Percentiles rank a stretch among this genome's conserved stretches.
These are phyloP conservation scores for Maudiozyma serrabonitensis DNA, from an alignment of 805 yeast genomes.

Conservation along the genomic window DNA sequence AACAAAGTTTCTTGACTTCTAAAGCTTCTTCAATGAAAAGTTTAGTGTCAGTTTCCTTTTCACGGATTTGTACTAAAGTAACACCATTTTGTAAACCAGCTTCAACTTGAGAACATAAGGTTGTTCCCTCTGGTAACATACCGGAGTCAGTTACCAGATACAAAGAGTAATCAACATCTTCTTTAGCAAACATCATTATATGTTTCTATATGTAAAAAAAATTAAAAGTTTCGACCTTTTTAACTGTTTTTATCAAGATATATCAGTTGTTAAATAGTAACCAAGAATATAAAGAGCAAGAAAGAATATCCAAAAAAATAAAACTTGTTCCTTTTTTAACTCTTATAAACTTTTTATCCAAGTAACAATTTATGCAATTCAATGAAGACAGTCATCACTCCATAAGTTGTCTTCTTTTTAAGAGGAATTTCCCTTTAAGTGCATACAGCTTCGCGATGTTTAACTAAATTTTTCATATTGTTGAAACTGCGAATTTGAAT, in stretches of 20 bases:
- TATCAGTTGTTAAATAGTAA: no score
- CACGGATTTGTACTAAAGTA: slow-evolving; percentile 76
- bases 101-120: slow-evolving; percentile 52
- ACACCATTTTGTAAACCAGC: slow-evolving; percentile 62
- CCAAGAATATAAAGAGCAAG: no score
- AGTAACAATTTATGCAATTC: no score
- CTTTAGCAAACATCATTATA: slow-evolving; percentile 15
- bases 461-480: neutral
- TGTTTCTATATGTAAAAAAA: neutral
- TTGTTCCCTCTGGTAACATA: slow-evolving; percentile 52
- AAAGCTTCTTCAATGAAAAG: slow-evolving; percentile 56
- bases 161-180: slow-evolving; percentile 37
- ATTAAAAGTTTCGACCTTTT: no score
- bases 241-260: no score
- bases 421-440: neutral
- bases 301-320: no score
- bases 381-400: neutral
- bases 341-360: no score
- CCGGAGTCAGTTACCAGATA: slow-evolving; percentile 76
- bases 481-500: neutral
- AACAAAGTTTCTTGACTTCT: slow-evolving; percentile 52
- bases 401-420: neutral
- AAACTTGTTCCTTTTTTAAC: no score
- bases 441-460: neutral
- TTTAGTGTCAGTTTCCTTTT: slow-evolving; percentile 59